Conservation (phyloP, 2,329 filamentous ascomycete genomes). For the Sclerotinia borealis region DNA sequence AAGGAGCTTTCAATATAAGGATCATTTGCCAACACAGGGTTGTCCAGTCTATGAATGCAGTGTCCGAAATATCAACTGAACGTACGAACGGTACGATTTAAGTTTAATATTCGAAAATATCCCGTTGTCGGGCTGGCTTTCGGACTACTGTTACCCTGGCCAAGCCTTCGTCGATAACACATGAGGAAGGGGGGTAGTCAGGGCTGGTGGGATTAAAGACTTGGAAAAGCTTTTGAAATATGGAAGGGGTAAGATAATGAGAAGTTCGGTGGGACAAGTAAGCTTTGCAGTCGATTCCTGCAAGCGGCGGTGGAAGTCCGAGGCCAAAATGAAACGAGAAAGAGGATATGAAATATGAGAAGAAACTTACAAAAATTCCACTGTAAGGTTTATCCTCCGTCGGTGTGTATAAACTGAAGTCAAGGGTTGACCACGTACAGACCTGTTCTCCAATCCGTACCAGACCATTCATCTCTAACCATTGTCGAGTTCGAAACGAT, state of each 20-base stretch:
- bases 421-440: slow-evolving; percentile 64
- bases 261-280: not conserved
- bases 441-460: slow-evolving; percentile 49
- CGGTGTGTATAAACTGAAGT: slow-evolving; percentile 70
- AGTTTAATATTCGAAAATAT: not conserved
- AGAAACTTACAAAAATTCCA: slow-evolving; percentile 67
- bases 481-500: slow-evolving; percentile 69
- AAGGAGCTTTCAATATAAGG: not conserved
- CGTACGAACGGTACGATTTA: not conserved
- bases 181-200: not conserved
- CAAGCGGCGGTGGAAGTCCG: not conserved
- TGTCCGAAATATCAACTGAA: not conserved
- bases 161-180: not conserved
- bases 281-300: not conserved
- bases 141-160: not conserved
- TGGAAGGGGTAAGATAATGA: not conserved
- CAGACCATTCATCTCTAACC: slow-evolving; percentile 59
- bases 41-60: too few species aligned
- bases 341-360: not conserved
- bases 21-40: not conserved
- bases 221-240: not conserved
- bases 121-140: not conserved
- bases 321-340: not conserved
- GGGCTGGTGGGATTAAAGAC: not conserved
- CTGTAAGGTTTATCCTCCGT: slow-evolving; percentile 75